Conservation (phyloP, 495 filamentous ascomycete genomes). For the Jackrogersella multiformis region DNA sequence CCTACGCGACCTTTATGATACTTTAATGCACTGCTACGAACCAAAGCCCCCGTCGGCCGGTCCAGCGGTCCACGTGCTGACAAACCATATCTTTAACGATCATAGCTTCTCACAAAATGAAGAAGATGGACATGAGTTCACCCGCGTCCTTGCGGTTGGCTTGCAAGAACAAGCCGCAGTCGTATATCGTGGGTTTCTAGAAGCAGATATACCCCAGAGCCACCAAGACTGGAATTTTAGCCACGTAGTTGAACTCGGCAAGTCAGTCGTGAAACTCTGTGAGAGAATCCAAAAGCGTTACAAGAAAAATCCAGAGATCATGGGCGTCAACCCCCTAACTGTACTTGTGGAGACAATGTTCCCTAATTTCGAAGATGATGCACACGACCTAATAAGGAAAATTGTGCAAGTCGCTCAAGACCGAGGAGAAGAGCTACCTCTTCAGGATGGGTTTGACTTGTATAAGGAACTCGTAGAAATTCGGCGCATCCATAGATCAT, state of each 20-base stretch:
- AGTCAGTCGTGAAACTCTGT: slow-evolving; percentile 81
- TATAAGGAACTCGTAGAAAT: slow-evolving; percentile 89
- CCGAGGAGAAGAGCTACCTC: slow-evolving; percentile 75
- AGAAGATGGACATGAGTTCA: slow-evolving; percentile 74
- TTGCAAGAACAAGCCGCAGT: slow-evolving; percentile 76
- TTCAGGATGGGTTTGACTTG: slow-evolving; percentile 92
- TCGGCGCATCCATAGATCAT: slow-evolving; percentile 76
- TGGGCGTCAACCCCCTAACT: slow-evolving; percentile 87
- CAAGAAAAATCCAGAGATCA: slow-evolving; percentile 83
- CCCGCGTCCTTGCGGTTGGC: slow-evolving; percentile 73
- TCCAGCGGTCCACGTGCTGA: slow-evolving; percentile 81
- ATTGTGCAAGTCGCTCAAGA: slow-evolving; percentile 77
- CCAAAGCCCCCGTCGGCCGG: slow-evolving; percentile 81
- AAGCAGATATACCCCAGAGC: slow-evolving; percentile 75
- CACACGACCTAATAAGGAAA: slow-evolving; percentile 78
- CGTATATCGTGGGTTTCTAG: slow-evolving; percentile 76
- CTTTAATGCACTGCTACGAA: slow-evolving; percentile 88
- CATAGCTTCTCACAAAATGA: slow-evolving; percentile 73
- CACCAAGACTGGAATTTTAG: slow-evolving; percentile 84
- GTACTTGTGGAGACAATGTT: slow-evolving; percentile 85
- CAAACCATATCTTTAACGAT: slow-evolving; percentile 83
- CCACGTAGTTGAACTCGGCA: slow-evolving; percentile 86
- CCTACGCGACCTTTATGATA: slow-evolving; percentile 85
- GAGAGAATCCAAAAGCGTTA: slow-evolving; percentile 93
- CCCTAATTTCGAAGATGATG: slow-evolving; percentile 88